Percentiles rank a stretch among this genome's conserved stretches.
These are phyloP conservation scores for Moesziomyces sp. DNA, from an alignment of 1,284 basidiomycete genomes.

Conservation along the genomic window DNA sequence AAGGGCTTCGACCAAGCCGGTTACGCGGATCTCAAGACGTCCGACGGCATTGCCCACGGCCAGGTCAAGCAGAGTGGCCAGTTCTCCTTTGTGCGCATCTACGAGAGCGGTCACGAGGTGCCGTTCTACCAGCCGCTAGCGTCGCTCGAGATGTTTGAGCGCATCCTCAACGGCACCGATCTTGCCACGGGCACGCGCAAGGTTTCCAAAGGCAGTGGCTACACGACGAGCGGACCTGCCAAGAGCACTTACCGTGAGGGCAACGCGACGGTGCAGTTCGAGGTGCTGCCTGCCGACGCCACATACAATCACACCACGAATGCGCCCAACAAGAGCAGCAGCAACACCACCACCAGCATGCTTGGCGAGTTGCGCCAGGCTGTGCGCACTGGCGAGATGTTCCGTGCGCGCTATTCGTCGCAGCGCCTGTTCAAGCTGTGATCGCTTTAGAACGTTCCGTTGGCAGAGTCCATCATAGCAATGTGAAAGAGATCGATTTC, in stretches of 20 bases:
- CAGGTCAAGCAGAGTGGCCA: constrained; percentile 50
- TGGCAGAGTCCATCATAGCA: not conserved
- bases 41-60: constrained; percentile 30
- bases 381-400: constrained; percentile 16
- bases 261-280: constrained; percentile 40
- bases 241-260: constrained; percentile 42
- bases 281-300: constrained; percentile 17
- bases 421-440: constrained; percentile 25
- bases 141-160: constrained; percentile 43
- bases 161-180: constrained; percentile 40
- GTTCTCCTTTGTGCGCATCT: constrained; percentile 52
- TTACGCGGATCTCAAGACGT: constrained; percentile 34
- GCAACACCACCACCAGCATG: not conserved
- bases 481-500: not conserved
- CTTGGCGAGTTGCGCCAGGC: constrained; percentile 3
- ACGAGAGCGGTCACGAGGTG: constrained; percentile 55
- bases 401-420: constrained; percentile 25
- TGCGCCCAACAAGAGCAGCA: constrained; percentile 23
- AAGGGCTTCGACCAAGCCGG: constrained; percentile 40
- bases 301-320: constrained; percentile 48
- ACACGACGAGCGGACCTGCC: constrained; percentile 28
- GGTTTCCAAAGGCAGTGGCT: constrained; percentile 14
- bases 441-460: not conserved
- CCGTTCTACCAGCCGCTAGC: constrained; percentile 57
- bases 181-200: constrained; percentile 41